Percentiles rank a stretch among this genome's conserved stretches.
Evolutionary conservation across 2,329 filamentous ascomycete genomes (phyloP).

Genomic region (Talaromyces sp.): DNA sequence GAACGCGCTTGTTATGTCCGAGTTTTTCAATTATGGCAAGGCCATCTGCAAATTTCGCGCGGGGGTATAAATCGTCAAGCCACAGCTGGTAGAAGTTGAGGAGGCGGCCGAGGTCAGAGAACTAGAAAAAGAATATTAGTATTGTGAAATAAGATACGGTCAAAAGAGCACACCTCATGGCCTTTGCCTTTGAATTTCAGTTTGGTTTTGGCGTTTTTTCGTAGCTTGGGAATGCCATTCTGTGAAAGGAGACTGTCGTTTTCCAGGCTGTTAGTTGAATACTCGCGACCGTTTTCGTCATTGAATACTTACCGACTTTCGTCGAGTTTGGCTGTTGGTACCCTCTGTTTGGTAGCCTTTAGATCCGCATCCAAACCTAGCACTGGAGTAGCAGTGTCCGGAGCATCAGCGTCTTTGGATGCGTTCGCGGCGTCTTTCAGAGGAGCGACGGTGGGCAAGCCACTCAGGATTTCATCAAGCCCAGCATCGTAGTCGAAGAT

Average conservation of each 20-base stretch:
- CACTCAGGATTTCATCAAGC: slow-evolving; percentile 47
- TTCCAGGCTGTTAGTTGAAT: slow-evolving; percentile 6
- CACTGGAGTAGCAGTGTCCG: slow-evolving; percentile 8
- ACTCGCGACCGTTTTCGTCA: not conserved
- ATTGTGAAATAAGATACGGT: not conserved
- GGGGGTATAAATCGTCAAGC: slow-evolving; percentile 93
- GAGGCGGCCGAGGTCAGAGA: slow-evolving; percentile 74
- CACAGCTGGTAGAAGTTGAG: slow-evolving; percentile 91
- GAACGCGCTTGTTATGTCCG: slow-evolving; percentile 77
- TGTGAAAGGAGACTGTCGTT: slow-evolving; percentile 67
- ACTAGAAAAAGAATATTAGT: slow-evolving; percentile 57
- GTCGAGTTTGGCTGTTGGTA: slow-evolving; percentile 81
- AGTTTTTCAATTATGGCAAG: slow-evolving; percentile 87
- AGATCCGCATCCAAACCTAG: slow-evolving; percentile 85
- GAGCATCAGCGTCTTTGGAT: slow-evolving; percentile 2
- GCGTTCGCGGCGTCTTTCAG: slow-evolving; percentile 13
- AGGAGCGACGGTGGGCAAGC: slow-evolving; percentile 25
- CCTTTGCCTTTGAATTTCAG: slow-evolving; percentile 88
- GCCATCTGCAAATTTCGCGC: slow-evolving; percentile 88
- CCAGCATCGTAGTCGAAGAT: slow-evolving; percentile 72
- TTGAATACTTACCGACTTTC: slow-evolving; percentile 58
- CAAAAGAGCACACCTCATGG: slow-evolving; percentile 62
- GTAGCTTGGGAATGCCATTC: slow-evolving; percentile 77
- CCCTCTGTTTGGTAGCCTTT: slow-evolving; percentile 70
- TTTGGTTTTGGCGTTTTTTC: slow-evolving; percentile 62